Evolutionary conservation across 306 rosid species (phyloP), one percentile per base, ranked within the genome.

Genomic region (Luffa acutangula): DNA sequence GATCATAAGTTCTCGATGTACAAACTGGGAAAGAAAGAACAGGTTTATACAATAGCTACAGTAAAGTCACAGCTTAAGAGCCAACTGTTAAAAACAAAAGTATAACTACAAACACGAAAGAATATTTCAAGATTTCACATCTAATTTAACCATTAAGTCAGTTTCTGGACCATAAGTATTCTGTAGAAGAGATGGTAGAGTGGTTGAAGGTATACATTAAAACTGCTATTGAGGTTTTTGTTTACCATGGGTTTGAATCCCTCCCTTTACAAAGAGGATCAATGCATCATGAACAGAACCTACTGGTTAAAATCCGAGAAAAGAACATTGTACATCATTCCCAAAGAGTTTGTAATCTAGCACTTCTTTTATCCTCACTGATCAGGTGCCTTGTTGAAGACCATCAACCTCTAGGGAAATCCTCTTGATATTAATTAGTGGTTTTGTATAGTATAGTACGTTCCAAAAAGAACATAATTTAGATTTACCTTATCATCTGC

Each of bases 401-500:
- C n/a, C 39, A 12, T 62, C 7, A 10, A n/a, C 18, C 37, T 62
- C 42, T 4, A 31, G 3, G 63, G 69, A 12, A 13, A 62, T 63
- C 25, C 11, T 56, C n/a, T 56, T 56, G 33, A 18, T 17, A 5
- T 37, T 37, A 65, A 65, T 36, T 6, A 65, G 48, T 36, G 9
- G 72, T 65, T 65, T 15, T 48, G 15, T 37, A 15, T 65, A 34
- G 48, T 18, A 67, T 0, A 42, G 42, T 8, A n/a, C 70, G 36
- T 2, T 36, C 11, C 21, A 6, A 64, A 64, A 64, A 64, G 18
- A 33, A 43, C 2, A 48, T 20, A 53, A 75, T 52, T 15, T 73
- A 42, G 87, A 46, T 77, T 42, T 42, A 92, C 98, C 98, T 89
- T 91, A 83, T 91, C 97, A 81, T 92, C 93, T 71, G 89, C 82